Conservation (phyloP, 179 eudicot species). For the Beta macrorhiza region DNA sequence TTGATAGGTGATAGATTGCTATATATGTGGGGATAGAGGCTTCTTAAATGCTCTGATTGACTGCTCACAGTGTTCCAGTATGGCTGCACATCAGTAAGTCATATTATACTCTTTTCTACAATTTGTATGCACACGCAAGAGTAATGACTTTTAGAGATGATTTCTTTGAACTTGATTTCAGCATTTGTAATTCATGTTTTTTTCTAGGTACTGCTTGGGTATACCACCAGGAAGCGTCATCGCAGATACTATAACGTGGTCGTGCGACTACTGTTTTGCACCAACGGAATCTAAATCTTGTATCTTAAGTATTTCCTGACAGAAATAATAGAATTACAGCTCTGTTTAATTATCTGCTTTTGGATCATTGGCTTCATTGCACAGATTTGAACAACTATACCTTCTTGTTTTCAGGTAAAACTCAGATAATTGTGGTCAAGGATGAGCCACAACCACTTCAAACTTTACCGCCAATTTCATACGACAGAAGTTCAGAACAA, state of each 20-base stretch:
- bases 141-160: no score
- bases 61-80: constrained; percentile 21
- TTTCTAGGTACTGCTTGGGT: constrained; percentile 29
- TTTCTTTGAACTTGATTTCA: no score
- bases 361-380: not conserved
- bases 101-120: not conserved
- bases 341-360: no score
- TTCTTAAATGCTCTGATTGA: constrained; percentile 19
- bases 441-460: constrained; percentile 26
- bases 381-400: not conserved
- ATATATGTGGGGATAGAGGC: constrained; percentile 29
- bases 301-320: no score
- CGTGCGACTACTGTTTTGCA: constrained; percentile 23
- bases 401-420: constrained; percentile 13
- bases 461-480: constrained; percentile 9
- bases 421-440: not conserved
- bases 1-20: constrained; percentile 23
- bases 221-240: constrained; percentile 22
- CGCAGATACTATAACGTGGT: constrained; percentile 8
- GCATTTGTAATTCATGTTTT: no score
- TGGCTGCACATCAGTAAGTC: constrained; percentile 27
- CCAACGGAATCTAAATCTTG: not conserved
- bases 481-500: not conserved
- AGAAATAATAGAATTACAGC: no score
- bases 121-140: not conserved